phyloP scores from a whole-genome alignment of 192 early-diverging fungal species.

The Dissophora ornata region DNA sequence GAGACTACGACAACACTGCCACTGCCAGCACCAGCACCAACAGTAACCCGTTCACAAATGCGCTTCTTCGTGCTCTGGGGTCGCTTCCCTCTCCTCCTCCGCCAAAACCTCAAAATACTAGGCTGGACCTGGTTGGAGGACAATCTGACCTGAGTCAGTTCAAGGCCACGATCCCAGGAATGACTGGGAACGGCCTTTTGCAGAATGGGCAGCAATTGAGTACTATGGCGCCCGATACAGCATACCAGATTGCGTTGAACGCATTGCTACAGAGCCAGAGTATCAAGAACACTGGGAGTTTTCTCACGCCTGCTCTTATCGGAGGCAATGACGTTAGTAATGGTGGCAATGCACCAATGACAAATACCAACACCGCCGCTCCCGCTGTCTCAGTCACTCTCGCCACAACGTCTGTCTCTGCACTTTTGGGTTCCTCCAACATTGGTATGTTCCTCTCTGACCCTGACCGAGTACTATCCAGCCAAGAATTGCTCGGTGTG shows the following conservation, averaged over 20 bases:
- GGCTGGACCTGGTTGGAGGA: slow-evolving; percentile 47
- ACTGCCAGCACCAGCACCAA: neutral
- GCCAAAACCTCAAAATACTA: slow-evolving; percentile 3
- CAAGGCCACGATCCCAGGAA: slow-evolving; percentile 29
- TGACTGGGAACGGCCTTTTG: neutral
- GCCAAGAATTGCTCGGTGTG: slow-evolving; percentile 28
- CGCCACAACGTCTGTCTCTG: neutral
- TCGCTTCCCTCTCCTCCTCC: slow-evolving; percentile 37
- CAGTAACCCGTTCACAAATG: neutral
- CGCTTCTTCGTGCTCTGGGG: slow-evolving; percentile 18
- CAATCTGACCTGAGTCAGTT: slow-evolving; percentile 26
- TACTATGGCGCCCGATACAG: slow-evolving; percentile 17
- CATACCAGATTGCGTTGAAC: slow-evolving; percentile 43
- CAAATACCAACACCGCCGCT: slow-evolving; percentile 1
- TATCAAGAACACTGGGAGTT: neutral
- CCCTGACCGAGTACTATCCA: slow-evolving; percentile 22
- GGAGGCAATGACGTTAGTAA: neutral
- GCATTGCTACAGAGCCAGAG: slow-evolving; percentile 31
- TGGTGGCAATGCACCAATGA: neutral
- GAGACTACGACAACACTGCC: neutral
- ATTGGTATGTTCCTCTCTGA: slow-evolving; percentile 20
- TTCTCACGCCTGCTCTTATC: slow-evolving; percentile 28
- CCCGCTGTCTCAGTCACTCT: neutral
- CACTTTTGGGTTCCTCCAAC: slow-evolving; percentile 10
- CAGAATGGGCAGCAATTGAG: slow-evolving; percentile 3